Conservation (phyloP, 768 basidiomycete species). For the Strobilomyces confusus region DNA sequence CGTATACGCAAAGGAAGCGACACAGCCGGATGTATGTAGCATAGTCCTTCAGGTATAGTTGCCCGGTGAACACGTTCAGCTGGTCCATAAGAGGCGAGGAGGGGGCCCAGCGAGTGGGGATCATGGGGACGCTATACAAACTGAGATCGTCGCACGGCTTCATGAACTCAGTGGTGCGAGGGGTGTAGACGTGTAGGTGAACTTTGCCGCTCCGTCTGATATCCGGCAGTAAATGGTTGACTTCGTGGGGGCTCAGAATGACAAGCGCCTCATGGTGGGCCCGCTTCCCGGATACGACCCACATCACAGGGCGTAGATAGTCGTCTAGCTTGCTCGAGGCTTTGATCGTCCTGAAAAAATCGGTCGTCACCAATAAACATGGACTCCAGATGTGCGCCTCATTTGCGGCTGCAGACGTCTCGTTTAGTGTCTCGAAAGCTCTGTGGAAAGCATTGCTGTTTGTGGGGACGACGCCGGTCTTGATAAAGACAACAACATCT, state of each 20-base stretch:
- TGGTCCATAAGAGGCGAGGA: no score
- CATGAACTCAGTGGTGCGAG: no score
- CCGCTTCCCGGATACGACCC: no score
- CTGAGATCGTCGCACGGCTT: no score
- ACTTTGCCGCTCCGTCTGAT: background rate
- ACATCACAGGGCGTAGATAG: background rate
- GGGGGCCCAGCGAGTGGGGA: no score
- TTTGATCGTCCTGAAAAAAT: background rate
- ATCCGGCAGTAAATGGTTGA: background rate
- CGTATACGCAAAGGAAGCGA: no score
- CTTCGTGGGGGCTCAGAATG: no score
- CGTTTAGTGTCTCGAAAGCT: background rate
- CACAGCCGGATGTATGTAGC: constrained; percentile 27
- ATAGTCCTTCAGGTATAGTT: no score
- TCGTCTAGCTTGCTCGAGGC: background rate
- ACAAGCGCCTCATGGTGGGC: background rate
- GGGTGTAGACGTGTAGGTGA: no score
- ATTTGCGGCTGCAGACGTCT: background rate
- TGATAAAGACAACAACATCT: background rate
- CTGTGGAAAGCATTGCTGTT: background rate
- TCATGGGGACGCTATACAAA: no score
- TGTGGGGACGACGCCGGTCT: background rate
- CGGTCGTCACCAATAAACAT: background rate
- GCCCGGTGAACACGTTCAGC: no score
- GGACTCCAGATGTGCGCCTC: background rate